Conservation (phyloP, 2,329 filamentous ascomycete genomes). For the Fusarium torreyae region DNA sequence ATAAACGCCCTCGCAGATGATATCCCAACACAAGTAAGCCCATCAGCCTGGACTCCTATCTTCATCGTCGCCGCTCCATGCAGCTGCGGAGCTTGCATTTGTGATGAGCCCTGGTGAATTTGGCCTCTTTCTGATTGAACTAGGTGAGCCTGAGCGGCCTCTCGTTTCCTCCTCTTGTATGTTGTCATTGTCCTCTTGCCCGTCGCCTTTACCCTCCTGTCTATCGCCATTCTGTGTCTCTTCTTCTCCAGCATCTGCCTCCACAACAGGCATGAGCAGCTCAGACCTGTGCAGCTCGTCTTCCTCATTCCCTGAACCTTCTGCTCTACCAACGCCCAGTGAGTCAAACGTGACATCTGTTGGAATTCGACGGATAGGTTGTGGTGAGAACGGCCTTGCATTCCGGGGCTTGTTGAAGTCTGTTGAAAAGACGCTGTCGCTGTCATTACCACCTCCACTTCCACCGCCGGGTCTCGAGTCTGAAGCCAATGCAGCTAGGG, state of each 20-base stretch:
- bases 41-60: slow-evolving; percentile 19
- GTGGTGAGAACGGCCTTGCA: slow-evolving; percentile 73
- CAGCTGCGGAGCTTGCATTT: slow-evolving; percentile 50
- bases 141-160: slow-evolving; percentile 36
- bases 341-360: slow-evolving; percentile 61
- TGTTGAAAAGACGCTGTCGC: slow-evolving; percentile 67
- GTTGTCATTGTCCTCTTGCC: not conserved
- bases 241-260: slow-evolving; percentile 36
- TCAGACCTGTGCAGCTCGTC: slow-evolving; percentile 41
- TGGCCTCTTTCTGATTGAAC: slow-evolving; percentile 29
- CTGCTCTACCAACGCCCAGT: slow-evolving; percentile 48
- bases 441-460: slow-evolving; percentile 61
- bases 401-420: slow-evolving; percentile 69
- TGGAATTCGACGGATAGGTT: slow-evolving; percentile 61
- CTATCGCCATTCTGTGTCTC: slow-evolving; percentile 23
- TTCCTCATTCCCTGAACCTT: slow-evolving; percentile 35
- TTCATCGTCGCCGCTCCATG: slow-evolving; percentile 44
- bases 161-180: slow-evolving; percentile 36
- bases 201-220: not conserved
- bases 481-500: slow-evolving; percentile 65
- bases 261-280: slow-evolving; percentile 44
- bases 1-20: slow-evolving; percentile 45
- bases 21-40: slow-evolving; percentile 10
- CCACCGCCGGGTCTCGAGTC: slow-evolving; percentile 48
- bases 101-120: slow-evolving; percentile 50